Conservation (phyloP, 176 grass and related monocot genomes). For the Triticum turgidum region DNA sequence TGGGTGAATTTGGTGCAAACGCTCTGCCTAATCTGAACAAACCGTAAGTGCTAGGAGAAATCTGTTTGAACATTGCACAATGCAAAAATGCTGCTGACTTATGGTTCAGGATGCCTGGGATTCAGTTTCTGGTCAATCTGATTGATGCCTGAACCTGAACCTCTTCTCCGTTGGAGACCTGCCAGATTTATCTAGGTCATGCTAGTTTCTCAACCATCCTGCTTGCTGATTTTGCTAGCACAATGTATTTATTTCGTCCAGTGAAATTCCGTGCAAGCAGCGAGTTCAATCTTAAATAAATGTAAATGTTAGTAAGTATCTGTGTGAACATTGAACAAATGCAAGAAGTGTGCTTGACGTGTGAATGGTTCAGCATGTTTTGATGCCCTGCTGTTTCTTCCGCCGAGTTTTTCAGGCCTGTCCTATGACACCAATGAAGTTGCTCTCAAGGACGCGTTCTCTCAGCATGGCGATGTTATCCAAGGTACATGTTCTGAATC, state of each 20-base stretch:
- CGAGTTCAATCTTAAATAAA: background rate
- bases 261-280: background rate
- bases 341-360: too few relatives aligned
- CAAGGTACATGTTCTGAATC: constrained; percentile 20
- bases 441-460: constrained; percentile 56
- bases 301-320: constrained; percentile 8
- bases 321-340: background rate
- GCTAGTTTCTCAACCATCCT: background rate
- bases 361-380: background rate
- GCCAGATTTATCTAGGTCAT: background rate
- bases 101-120: too few relatives aligned
- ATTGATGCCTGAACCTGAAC: background rate
- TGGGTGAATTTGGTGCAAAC: too few relatives aligned
- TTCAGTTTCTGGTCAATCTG: background rate
- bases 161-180: background rate
- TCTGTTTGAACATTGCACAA: too few relatives aligned
- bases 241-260: background rate
- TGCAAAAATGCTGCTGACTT: too few relatives aligned
- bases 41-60: too few relatives aligned
- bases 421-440: constrained; percentile 62
- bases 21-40: too few relatives aligned
- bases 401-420: constrained; percentile 26
- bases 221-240: background rate
- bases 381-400: background rate
- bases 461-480: constrained; percentile 32